These are phyloP conservation scores for Tinospora cordifolia DNA, from an alignment of 164 flowering plant species.

Conservation along the genomic window DNA sequence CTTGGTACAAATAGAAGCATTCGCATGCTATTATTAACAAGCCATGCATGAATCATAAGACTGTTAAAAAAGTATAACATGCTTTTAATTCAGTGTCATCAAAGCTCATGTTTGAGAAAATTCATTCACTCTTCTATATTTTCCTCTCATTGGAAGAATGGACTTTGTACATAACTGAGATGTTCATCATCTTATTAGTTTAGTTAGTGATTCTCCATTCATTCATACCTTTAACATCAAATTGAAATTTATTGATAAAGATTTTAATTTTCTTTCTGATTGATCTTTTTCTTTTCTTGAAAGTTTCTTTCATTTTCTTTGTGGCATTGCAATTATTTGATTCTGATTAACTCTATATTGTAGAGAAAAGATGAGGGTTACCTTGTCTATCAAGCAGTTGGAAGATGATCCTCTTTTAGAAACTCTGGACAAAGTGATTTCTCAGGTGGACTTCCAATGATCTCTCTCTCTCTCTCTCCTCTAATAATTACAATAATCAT, in stretches of 20 bases:
- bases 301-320: neutral
- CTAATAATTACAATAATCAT: neutral
- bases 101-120: neutral
- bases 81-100: neutral
- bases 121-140: neutral
- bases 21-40: neutral
- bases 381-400: conserved; percentile 76
- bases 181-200: neutral
- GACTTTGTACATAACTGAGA: neutral
- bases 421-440: conserved; percentile 85
- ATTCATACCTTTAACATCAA: neutral
- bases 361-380: conserved; percentile 67
- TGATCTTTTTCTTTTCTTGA: neutral
- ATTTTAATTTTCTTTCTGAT: neutral
- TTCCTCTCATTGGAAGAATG: neutral
- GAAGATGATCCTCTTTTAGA: conserved; percentile 90
- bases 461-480: neutral
- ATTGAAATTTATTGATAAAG: neutral
- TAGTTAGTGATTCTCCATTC: neutral
- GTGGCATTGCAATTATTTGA: conserved; percentile 1
- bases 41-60: neutral
- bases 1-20: neutral
- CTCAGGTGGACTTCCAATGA: conserved; percentile 42
- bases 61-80: neutral
- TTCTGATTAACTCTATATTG: conserved; percentile 14